Evolutionary conservation across 2,329 filamentous ascomycete species (phyloP), one percentile per base, ranked within the genome.

Genomic region (Cytospora schulzeri): DNA sequence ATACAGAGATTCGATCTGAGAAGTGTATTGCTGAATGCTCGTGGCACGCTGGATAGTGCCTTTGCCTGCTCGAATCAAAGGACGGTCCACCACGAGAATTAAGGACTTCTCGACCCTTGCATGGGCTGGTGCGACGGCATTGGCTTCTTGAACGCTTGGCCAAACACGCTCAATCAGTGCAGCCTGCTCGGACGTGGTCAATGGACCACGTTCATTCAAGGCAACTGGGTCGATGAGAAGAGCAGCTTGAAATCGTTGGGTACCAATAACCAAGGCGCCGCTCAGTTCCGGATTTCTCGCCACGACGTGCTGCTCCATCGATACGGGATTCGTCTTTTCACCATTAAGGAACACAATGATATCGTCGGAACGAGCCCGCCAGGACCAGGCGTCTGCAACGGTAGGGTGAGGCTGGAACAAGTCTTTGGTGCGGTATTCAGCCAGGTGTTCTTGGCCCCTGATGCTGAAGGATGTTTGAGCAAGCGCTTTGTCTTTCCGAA

Each of bases 21-120:
- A 33, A 4, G 35, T 52, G 24, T 71, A 71, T 55, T 70, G 83
- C 68, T 0, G 78, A 78, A 66, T 24, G 5, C 51, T 63, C 0
- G 51, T 26, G 11, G 60, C 64, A 15, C 64, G 56, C 45, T 63
- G 60, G n/a, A 66, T 56, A 0, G 60, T 66, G 2, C 80, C 80
- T 68, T 84, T 84, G 0, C 76, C 74, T 0, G 81, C 75, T 2
- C 78, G 74, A 0, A 73, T 69, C 58, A 84, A 79, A 1, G 80
- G 80, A 65, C 77, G 80, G 19, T 73, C 68, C 0, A 79, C 71
- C 1, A 84, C 28, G 1, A 71, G 67, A 33, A 83, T 70, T 26
- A 81, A 72, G 12, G 78, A 69, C 1, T 75, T 75, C 1, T 72
- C 73, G n/a, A 84, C 78, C 35, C 53, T 26, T 7, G 64, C 56